These are phyloP conservation scores for Eragrostis tef DNA, from an alignment of 202 grass and related monocot species.

Conservation along the genomic window DNA sequence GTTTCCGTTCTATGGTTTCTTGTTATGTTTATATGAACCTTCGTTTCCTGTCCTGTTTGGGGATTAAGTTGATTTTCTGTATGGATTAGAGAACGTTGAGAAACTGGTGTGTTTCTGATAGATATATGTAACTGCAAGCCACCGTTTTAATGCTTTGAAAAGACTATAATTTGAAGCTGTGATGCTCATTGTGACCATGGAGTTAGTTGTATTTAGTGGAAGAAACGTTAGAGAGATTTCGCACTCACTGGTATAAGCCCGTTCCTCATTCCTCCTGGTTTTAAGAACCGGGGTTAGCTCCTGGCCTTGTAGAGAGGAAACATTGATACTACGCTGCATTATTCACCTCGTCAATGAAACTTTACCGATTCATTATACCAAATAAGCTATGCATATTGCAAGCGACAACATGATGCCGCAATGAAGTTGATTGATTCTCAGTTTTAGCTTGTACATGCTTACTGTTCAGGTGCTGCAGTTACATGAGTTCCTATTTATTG, in stretches of 20 bases:
- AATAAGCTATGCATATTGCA: not conserved
- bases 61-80: not conserved
- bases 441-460: conserved; percentile 10
- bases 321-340: not conserved
- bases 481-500: not conserved
- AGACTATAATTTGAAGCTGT: not conserved
- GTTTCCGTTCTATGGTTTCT: not conserved
- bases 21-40: not conserved
- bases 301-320: not conserved
- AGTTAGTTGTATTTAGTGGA: not conserved
- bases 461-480: not conserved
- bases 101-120: not conserved
- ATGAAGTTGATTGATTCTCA: not conserved
- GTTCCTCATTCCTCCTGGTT: not conserved
- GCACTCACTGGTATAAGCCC: not conserved
- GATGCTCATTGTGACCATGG: not conserved
- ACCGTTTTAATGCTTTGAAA: not conserved
- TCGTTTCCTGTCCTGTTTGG: not conserved
- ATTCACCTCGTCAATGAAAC: not conserved
- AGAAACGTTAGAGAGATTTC: not conserved
- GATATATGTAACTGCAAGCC: not conserved
- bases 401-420: not conserved
- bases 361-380: not conserved
- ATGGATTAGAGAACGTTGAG: not conserved
- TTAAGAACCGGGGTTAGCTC: not conserved